Conservation (phyloP, 192 early-diverging fungal species). For the Oehlia diaphana region DNA sequence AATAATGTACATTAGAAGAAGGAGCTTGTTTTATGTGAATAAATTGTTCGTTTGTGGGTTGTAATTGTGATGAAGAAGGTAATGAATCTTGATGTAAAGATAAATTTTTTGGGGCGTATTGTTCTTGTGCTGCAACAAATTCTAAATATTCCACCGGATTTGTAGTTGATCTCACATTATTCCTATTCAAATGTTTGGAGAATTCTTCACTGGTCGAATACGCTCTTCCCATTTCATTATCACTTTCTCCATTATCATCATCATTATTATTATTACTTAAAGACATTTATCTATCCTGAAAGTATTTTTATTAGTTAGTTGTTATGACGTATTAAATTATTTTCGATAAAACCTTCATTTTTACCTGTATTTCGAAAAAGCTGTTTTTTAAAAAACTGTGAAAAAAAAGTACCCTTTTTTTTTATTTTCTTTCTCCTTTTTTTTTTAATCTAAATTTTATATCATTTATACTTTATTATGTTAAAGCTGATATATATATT, state of each 20-base stretch:
- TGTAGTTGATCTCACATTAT: not conserved
- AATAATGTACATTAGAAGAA: not conserved
- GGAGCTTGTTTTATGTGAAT: not conserved
- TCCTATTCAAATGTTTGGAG: not conserved
- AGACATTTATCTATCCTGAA: not conserved
- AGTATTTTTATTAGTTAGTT: not conserved
- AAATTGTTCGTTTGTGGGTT: not conserved
- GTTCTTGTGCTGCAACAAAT: not conserved
- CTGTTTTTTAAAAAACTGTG: not conserved
- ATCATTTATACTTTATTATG: not conserved
- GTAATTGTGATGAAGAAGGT: not conserved
- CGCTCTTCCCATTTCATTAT: not conserved
- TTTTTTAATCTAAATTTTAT: not conserved
- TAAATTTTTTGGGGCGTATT: not conserved
- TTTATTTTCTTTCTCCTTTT: not conserved
- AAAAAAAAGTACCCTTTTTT: too few species aligned
- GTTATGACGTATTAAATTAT: not conserved
- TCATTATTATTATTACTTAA: not conserved
- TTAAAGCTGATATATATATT: too few species aligned
- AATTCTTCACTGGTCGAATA: not conserved
- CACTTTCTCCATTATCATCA: not conserved
- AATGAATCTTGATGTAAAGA: not conserved
- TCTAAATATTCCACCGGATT: slow-evolving; percentile 6
- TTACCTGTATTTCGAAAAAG: not conserved
- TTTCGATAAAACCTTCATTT: not conserved